Evolutionary conservation across 2,329 filamentous ascomycete genomes (phyloP).

Genomic region (Nemania bipapillata): DNA sequence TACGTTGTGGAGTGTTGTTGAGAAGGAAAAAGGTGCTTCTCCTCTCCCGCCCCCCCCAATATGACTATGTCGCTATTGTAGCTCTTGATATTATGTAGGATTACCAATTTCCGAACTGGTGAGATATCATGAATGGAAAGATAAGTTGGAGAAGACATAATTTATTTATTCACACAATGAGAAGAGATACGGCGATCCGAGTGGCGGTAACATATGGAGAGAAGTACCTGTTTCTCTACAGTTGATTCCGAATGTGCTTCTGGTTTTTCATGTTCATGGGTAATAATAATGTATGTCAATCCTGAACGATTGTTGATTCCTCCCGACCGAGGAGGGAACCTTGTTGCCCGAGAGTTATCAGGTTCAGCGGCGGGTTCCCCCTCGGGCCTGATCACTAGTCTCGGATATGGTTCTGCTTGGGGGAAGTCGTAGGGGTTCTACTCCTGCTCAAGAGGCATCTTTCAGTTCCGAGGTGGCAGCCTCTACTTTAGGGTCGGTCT

Average conservation of each 20-base stretch:
- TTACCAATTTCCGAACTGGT: constrained; percentile 17
- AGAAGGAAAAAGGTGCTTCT: constrained; percentile 19
- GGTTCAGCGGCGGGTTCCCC: constrained; percentile 12
- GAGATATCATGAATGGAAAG: constrained; percentile 24
- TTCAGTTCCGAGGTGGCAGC: constrained; percentile 64
- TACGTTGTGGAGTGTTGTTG: constrained; percentile 6
- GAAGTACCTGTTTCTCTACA: constrained; percentile 26
- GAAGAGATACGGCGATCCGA: constrained; percentile 12
- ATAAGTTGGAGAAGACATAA: constrained; percentile 16
- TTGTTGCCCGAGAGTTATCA: constrained; percentile 2
- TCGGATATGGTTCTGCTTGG: constrained; percentile 17
- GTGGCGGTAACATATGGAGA: constrained; percentile 30
- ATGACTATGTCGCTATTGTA: constrained; percentile 17
- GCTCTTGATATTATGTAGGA: constrained; percentile 5
- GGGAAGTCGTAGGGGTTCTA: constrained; percentile 50
- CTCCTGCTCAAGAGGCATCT: constrained; percentile 63
- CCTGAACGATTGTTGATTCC: constrained; percentile 2
- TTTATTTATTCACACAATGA: constrained; percentile 25
- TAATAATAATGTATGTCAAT: constrained; percentile 19
- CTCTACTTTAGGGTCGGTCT: constrained; percentile 63
- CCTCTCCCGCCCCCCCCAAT: constrained; percentile 25
- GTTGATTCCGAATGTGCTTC: constrained; percentile 14
- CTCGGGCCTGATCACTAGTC: constrained; percentile 11
- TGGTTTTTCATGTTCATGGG: constrained; percentile 11
- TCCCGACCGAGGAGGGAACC: constrained; percentile 12